Base-by-base conservation (phyloP, 2,329 filamentous ascomycete genomes). In the Aspergillus sp. region DNA sequence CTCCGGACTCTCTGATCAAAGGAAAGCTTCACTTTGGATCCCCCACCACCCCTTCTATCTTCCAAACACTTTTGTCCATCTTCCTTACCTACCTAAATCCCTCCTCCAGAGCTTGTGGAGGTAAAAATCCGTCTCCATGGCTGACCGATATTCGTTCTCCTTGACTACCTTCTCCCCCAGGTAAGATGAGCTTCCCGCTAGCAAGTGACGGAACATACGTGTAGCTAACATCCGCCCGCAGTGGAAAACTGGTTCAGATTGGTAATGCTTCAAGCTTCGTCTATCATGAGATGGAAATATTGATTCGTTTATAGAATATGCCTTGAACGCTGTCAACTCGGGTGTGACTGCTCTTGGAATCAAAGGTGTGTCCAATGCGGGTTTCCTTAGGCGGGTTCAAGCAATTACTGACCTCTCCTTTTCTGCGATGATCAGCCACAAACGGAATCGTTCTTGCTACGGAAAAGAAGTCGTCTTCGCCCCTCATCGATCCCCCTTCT, bases 81-180 rank as follows among this genome's bases (percentile, higher is more conserved):
- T 60, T 39, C 42, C 53, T 46, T 46, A 55, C 52, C 54, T 60
- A 29, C 42, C 52, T 52, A 26, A 14, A 31, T 49, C n/a, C 36
- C 12, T 26, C 45, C 18, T 62, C 18, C 51, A 36, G 57, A 70
- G 65, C 60, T 65, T 56, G 50, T 60, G 55, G 59, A 62, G 55
- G 54, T 61, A 53, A 18, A 56, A 42, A 63, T 16, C 58, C 60
- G 60, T 64, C 73, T 82, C 62, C 76, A 99, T 99, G 94, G 94
- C 95, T 75, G 95, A 99, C 81, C 87, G 95, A 84, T 99, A 99
- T 81, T 97, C 94, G 57, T 99, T 99, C 88, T 99, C 95, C 61
- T 86, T 99, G 77, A 99, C 95, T 66, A 99, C 95, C 67, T 99
- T 99, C 89, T 98, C 95, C 74, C 95, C 95, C 78, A 99, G 94